Evolutionary conservation across 495 filamentous ascomycete species (phyloP).

Genomic region (Penicillium nucicola): DNA sequence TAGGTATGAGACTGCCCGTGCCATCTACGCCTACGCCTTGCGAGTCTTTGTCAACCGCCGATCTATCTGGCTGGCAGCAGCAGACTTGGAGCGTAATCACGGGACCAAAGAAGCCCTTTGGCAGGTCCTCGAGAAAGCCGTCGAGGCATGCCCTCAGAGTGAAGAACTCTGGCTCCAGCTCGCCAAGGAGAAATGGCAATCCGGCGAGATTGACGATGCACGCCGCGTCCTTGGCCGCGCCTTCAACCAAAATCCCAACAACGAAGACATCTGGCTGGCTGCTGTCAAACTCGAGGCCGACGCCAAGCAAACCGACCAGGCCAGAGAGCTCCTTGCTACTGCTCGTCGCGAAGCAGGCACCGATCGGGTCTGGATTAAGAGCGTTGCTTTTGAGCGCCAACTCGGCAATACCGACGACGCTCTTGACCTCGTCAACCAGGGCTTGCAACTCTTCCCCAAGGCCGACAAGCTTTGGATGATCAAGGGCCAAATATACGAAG

Average conservation of each 20-base stretch:
- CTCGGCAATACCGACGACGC: constrained; percentile 74
- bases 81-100: constrained; percentile 87
- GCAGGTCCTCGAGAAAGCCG: constrained; percentile 85
- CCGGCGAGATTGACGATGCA: constrained; percentile 80
- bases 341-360: constrained; percentile 86
- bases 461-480: constrained; percentile 95
- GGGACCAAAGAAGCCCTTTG: constrained; percentile 80
- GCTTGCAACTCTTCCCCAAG: constrained; percentile 80
- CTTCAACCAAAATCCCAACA: constrained; percentile 90
- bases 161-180: constrained; percentile 96
- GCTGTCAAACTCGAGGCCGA: constrained; percentile 95
- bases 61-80: constrained; percentile 82
- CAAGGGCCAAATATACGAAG: constrained; percentile 96
- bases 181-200: constrained; percentile 88
- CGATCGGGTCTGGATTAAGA: constrained; percentile 95
- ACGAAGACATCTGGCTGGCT: constrained; percentile 95
- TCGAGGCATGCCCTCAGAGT: constrained; percentile 84
- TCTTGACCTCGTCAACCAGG: constrained; percentile 82
- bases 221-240: constrained; percentile 77
- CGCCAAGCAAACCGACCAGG: constrained; percentile 73
- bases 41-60: constrained; percentile 82
- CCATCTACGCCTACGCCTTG: constrained; percentile 88
- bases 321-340: constrained; percentile 72
- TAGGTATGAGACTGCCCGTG: constrained; percentile 83
- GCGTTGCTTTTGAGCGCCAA: constrained; percentile 85